phyloP scores from a whole-genome alignment of 179 eudicot genomes.

The Pouteria campechiana region DNA sequence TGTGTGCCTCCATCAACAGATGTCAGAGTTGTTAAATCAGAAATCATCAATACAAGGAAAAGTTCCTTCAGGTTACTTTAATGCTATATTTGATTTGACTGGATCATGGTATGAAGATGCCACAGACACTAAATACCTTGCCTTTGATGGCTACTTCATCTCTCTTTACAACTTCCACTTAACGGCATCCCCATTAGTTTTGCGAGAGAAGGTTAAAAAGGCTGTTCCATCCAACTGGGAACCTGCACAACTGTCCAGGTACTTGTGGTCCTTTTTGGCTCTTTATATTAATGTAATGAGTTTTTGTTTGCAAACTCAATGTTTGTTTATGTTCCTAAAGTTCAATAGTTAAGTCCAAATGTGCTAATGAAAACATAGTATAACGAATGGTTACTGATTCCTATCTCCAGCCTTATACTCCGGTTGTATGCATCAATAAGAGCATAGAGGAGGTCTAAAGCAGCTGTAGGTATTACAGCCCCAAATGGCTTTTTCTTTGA shows the following conservation, averaged over 20 bases:
- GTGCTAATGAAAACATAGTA: too few species aligned
- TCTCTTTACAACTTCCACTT: constrained; percentile 77
- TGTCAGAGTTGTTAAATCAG: constrained; percentile 92
- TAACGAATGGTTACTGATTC: too few species aligned
- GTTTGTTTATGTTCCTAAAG: too few species aligned
- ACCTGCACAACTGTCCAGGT: constrained; percentile 81
- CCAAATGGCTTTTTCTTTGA: too few species aligned
- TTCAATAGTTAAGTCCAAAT: too few species aligned
- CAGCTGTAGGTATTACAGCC: too few species aligned
- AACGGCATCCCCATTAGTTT: constrained; percentile 62
- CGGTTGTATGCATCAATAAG: too few species aligned
- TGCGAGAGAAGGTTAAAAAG: constrained; percentile 73
- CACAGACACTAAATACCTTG: constrained; percentile 65
- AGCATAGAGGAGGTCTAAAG: too few species aligned
- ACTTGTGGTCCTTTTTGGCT: constrained; percentile 4
- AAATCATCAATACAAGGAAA: constrained; percentile 78
- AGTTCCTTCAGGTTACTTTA: constrained; percentile 91
- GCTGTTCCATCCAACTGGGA: constrained; percentile 91
- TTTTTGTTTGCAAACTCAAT: too few species aligned
- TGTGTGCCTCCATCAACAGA: constrained; percentile 31
- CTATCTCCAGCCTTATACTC: too few species aligned
- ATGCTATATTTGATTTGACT: constrained; percentile 66
- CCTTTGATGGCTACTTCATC: constrained; percentile 93
- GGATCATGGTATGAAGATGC: constrained; percentile 88
- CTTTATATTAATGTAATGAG: constrained; percentile 2